phyloP scores from a whole-genome alignment of 768 basidiomycete genomes.

The Tricholoma sp. region DNA sequence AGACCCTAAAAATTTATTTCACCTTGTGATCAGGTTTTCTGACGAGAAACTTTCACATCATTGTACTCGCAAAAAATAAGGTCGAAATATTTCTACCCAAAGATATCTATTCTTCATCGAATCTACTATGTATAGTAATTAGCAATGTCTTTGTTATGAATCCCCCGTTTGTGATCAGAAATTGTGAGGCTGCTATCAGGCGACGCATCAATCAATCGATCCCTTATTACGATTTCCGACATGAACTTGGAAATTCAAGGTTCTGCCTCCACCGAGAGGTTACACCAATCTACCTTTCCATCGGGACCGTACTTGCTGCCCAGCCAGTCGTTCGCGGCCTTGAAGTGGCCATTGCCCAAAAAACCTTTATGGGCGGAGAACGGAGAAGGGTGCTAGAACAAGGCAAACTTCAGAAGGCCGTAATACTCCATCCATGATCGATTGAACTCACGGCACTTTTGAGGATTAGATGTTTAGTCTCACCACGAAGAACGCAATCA shows the following conservation, averaged over 20 bases:
- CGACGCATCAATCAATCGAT: constrained; percentile 7
- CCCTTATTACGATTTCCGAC: background rate
- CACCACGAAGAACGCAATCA: constrained; percentile 1
- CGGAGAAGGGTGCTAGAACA: constrained; percentile 77
- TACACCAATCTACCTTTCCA: constrained; percentile 71
- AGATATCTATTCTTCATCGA: background rate
- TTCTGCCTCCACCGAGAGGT: constrained; percentile 18
- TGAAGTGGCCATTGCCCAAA: constrained; percentile 87
- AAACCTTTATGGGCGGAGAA: constrained; percentile 75
- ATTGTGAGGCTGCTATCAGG: background rate
- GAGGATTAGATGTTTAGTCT: constrained; percentile 81
- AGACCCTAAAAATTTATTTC: background rate
- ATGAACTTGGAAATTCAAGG: constrained; percentile 8
- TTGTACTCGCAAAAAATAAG: background rate
- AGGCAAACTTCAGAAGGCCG: constrained; percentile 11
- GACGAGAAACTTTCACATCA: no score
- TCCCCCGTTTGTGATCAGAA: background rate
- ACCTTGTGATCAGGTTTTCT: background rate
- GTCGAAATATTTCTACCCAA: background rate
- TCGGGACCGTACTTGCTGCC: constrained; percentile 69
- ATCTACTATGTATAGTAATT: background rate
- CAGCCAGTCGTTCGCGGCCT: constrained; percentile 83
- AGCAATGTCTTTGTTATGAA: background rate
- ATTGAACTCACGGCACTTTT: constrained; percentile 58
- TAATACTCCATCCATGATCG: constrained; percentile 1